A percentile compares a stretch with the other conserved stretches of the same genome.
These are phyloP conservation scores for Arabidopsis suecica DNA, from an alignment of 345 rosid genomes.

Conservation along the genomic window DNA sequence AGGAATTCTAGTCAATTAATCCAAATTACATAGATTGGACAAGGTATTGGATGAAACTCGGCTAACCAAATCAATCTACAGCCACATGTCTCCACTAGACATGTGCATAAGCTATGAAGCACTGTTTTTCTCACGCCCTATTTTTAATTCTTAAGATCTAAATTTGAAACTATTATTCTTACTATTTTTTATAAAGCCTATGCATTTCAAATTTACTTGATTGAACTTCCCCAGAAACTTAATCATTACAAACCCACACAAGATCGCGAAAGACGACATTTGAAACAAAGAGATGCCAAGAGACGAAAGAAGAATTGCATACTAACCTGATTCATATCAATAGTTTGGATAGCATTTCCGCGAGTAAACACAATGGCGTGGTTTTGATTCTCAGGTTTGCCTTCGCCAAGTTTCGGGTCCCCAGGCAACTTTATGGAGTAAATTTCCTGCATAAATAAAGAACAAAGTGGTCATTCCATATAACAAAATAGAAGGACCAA, in stretches of 20 bases:
- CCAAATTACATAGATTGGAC: slow-evolving; percentile 9
- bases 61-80: slow-evolving; percentile 16
- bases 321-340: slow-evolving; percentile 97
- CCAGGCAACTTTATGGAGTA: slow-evolving; percentile 95
- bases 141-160: too few relatives aligned
- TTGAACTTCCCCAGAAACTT: slow-evolving; percentile 19
- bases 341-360: slow-evolving; percentile 95
- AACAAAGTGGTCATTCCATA: slow-evolving; percentile 8
- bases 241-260: slow-evolving; percentile 29
- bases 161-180: slow-evolving; percentile 14
- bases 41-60: slow-evolving; percentile 16
- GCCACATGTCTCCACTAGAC: slow-evolving; percentile 1
- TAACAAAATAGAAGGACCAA: slow-evolving; percentile 11
- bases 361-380: slow-evolving; percentile 97
- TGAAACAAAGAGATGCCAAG: slow-evolving; percentile 18
- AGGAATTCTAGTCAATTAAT: slow-evolving; percentile 4
- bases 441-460: slow-evolving; percentile 69
- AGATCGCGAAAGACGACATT: slow-evolving; percentile 17
- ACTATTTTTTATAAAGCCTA: slow-evolving; percentile 22
- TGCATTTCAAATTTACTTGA: slow-evolving; percentile 2
- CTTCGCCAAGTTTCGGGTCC: slow-evolving; percentile 97
- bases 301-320: slow-evolving; percentile 7
- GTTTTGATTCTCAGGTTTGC: slow-evolving; percentile 99
- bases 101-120: slow-evolving; percentile 2
- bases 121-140: slow-evolving; percentile 8